These are phyloP conservation scores for Rhynchospora tenuis DNA, from an alignment of 176 grass and related monocot genomes.

Conservation along the genomic window DNA sequence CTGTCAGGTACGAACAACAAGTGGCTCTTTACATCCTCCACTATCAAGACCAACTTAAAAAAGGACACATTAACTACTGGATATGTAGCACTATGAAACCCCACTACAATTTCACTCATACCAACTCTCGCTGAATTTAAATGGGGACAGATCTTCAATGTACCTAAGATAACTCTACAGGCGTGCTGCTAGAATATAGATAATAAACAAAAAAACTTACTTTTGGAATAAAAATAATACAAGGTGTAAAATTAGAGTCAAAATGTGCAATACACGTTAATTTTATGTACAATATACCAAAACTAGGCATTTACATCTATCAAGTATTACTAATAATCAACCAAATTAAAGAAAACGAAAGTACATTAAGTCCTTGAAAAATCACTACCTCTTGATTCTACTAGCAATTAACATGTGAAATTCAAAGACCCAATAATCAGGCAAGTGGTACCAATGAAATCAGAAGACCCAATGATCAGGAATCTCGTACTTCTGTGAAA, in stretches of 20 bases:
- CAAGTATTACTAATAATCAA: neutral
- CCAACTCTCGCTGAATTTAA: neutral
- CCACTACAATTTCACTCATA: constrained; percentile 9
- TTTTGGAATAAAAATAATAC: neutral
- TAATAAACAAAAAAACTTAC: too few species aligned
- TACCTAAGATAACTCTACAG: neutral
- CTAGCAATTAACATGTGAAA: neutral
- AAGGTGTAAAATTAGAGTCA: neutral
- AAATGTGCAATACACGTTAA: neutral
- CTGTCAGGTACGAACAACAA: constrained; percentile 18
- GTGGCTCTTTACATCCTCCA: constrained; percentile 4
- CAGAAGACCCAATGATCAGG: constrained; percentile 23
- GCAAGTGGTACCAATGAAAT: neutral
- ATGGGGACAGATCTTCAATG: neutral
- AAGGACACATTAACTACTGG: constrained; percentile 7
- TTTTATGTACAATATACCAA: neutral
- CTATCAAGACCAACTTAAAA: neutral
- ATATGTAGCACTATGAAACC: neutral
- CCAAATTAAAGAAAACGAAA: neutral
- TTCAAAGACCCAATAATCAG: neutral
- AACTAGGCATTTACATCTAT: neutral
- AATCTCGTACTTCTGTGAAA: constrained; percentile 12
- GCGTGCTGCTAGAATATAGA: too few species aligned
- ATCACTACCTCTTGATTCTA: neutral
- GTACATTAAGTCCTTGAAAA: constrained; percentile 5